Base-by-base conservation (phyloP, 257 asterid species). In the Penstemon barbatus region DNA sequence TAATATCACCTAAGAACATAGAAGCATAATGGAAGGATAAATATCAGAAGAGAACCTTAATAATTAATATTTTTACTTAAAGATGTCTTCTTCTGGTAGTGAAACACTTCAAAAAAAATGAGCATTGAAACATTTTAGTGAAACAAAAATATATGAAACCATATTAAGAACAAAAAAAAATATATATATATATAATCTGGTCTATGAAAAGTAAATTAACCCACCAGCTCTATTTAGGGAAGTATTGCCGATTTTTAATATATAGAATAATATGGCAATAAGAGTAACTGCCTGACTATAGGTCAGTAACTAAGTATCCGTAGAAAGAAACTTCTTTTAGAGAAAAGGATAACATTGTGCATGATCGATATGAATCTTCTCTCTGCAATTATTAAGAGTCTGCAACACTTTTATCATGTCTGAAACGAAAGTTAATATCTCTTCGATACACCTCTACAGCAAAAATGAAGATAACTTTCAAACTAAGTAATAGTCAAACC, bases 1-100 rank as follows among this genome's bases (percentile, higher is more conserved):
- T 80, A 91, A 73, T 78, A 94, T 87, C 77, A 94, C 99, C 99
- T 94, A 78, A 68, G 62, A 66, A 57, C 2, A 25, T 39, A 61
- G 53, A 62, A 63, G 53, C 61, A 76, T 8, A 66, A 61, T 40
- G 67, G 70, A 76, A 60, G 3, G 19, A 57, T 61, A 25, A 67
- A 39, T 33, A 72, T 77, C 49, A 82, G 40, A 49, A 38, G 52
- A 58, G 15, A 64, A 71, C 45, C 70, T 79, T 50, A 42, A 69
- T 51, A 69, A 67, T 79, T 50, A 42, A 69, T 51, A 69, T 40
- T 69, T 48, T 67, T 49, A 64, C 33, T 46, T 63, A 48, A 10
- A 18, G 36, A 58, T 52, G 19, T 55, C 66, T 55, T 48, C 56
- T 39, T 53, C 60, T 13, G 54, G 41, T 48, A 3, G n/a, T 53